A percentile compares a stretch with the other conserved stretches of the same genome.
phyloP scores from a whole-genome alignment of 83 land plant species.

The Thuja plicata region DNA sequence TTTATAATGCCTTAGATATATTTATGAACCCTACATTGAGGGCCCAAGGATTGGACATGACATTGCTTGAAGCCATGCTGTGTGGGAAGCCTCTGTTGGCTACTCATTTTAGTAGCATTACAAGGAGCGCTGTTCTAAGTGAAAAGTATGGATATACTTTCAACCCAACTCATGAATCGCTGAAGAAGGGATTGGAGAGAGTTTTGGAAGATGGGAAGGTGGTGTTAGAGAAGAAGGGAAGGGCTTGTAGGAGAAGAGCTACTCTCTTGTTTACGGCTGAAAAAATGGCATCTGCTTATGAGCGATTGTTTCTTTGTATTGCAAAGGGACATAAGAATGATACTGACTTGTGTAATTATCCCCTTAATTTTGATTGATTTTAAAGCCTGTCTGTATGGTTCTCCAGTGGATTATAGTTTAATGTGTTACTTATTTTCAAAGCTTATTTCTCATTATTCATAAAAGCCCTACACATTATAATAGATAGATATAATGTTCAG shows the following conservation, averaged over 20 bases:
- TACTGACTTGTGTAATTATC: slow-evolving; percentile 35
- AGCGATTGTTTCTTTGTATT: slow-evolving; percentile 73
- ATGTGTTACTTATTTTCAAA: no score
- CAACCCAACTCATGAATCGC: slow-evolving; percentile 38
- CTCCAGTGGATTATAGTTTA: no score
- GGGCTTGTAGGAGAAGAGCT: slow-evolving; percentile 39
- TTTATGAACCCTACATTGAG: slow-evolving; percentile 81
- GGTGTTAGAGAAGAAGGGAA: slow-evolving; percentile 44
- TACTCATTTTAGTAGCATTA: slow-evolving; percentile 53
- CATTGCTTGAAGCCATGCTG: slow-evolving; percentile 76
- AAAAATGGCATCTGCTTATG: slow-evolving; percentile 77
- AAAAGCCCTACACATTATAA: no score
- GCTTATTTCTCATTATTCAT: no score
- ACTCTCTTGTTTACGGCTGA: slow-evolving; percentile 56
- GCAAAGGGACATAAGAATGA: not conserved
- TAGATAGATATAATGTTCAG: no score
- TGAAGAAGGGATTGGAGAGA: slow-evolving; percentile 36
- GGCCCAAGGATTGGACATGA: slow-evolving; percentile 80
- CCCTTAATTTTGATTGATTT: slow-evolving; percentile 22
- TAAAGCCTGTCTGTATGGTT: no score
- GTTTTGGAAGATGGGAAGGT: slow-evolving; percentile 46
- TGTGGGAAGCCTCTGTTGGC: slow-evolving; percentile 68
- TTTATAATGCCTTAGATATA: slow-evolving; percentile 75
- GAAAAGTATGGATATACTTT: no score
- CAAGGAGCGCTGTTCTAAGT: no score